Evolutionary conservation across 163 green algal genomes (phyloP), one percentile per base, ranked within the genome.

Genomic region (Volvox carteri): DNA sequence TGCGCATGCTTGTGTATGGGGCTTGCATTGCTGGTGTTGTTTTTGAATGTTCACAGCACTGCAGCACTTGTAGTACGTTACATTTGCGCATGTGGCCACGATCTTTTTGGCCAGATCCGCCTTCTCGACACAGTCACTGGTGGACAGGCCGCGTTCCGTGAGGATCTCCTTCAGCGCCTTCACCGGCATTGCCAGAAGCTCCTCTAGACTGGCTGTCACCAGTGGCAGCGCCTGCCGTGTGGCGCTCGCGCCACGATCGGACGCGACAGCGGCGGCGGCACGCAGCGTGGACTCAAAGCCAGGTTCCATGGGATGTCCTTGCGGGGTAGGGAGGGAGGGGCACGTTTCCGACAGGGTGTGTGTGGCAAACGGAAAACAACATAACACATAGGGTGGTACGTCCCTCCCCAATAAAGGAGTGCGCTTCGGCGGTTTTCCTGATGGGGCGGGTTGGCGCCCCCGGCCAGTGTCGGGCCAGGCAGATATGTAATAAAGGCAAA

Each of bases 41-140:
- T n/a, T n/a, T n/a, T n/a, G n/a, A n/a, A n/a, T n/a, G n/a, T n/a
- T n/a, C n/a, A n/a, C n/a, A 18, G 14, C 54, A 12, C 54, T 65
- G 28, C 54, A 65, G 39, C 70, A 79, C n/a, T 62, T 83, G 37
- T 88, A 88, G 83, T 89, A 89, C 12, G 72, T 89, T 50, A 84
- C 72, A 60, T 21, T 70, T 25, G 84, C 21, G 84, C 84, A 89
- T 14, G 39, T 44, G 23, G 39, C 72, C 28, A 39, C 11, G 0
- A 89, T 77, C 54, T 84, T 84, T 6, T 52, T 84, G 16, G 41
- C 84, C 37, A 89, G 84, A 54, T 89, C 84, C 1, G n/a, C 72
- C 39, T 88, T 88, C 83, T 88, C 83, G 28, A 83, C 68, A 28
- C 68, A 83, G 35, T 83, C 83, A 1, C 30, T 35, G 30, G 70